Evolutionary conservation across 1,139 yeast genomes (phyloP), one percentile per base, ranked within the genome.

Genomic region (Debaryomyces sp.): DNA sequence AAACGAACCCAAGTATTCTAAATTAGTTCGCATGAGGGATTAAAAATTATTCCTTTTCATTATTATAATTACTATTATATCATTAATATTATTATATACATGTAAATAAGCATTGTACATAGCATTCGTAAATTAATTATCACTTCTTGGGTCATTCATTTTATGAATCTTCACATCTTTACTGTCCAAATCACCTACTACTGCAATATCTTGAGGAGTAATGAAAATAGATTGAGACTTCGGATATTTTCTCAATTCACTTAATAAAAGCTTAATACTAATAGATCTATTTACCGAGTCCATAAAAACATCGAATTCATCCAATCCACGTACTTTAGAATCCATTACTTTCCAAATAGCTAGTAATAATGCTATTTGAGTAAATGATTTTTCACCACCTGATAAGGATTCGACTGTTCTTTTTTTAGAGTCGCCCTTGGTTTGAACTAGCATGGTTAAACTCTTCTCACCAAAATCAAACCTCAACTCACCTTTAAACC

Each of bases 231-330:
- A 87, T 67, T 94, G 99, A 1, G 92, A 83, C 53, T 84, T 78
- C 0, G 85, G 82, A 48, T 75, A 73, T 52, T 80, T 79, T 17
- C 80, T 67, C 41, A 92, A 78, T 54, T 91, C 89, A 22, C 79
- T 80, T 48, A 91, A 75, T 61, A 95, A 84, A 56, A 92, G 71
- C 48, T 81, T 78, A 62, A 95, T 84, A 54, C 97, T 91, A 47
- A 88, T 82, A 42, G 86, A 79, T 56, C 99, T 80, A 61, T 92
- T 92, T 24, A 90, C 89, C 43, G 92, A 90, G 66, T 95, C 99
- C 99, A 95, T 94, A 60, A 87, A 95, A 27, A 95, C 99, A 70
- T 95, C 99, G 65, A 94, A 95, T 66, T 95, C 99, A 68, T 95
- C 99, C 50, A 95, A 71, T 0, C 97, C 98, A 51, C 96, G 80